Conservation (phyloP, 495 filamentous ascomycete species). For the Oleoguttula mirabilis region DNA sequence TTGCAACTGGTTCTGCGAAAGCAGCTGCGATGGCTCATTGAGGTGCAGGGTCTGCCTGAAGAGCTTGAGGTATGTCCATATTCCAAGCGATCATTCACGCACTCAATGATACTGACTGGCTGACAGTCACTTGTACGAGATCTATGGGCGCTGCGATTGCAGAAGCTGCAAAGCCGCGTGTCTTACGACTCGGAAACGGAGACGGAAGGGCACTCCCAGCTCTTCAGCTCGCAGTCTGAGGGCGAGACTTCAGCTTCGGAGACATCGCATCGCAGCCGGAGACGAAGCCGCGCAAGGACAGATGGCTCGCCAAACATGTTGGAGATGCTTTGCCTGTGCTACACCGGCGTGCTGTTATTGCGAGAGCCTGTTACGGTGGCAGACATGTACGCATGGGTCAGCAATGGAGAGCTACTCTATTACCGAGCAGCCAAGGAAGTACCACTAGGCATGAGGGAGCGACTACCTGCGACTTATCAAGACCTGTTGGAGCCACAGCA, state of each 20-base stretch:
- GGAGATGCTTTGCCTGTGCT: conserved; percentile 54
- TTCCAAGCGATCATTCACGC: background rate
- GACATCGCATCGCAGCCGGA: background rate
- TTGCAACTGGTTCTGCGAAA: conserved; percentile 77
- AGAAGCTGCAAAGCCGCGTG: conserved; percentile 33
- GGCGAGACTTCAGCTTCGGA: conserved; percentile 16
- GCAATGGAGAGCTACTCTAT: conserved; percentile 24
- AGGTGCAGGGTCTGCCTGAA: conserved; percentile 47
- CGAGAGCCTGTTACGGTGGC: conserved; percentile 49
- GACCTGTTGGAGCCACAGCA: conserved; percentile 24
- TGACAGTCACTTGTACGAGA: conserved; percentile 44
- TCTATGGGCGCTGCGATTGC: conserved; percentile 57
- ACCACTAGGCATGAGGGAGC: conserved; percentile 25
- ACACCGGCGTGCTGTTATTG: conserved; percentile 52
- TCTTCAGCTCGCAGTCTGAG: conserved; percentile 43
- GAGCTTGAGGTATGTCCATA: conserved; percentile 51
- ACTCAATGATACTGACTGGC: too few species aligned
- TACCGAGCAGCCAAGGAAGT: conserved; percentile 20
- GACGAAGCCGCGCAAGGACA: conserved; percentile 14
- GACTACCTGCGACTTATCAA: conserved; percentile 23
- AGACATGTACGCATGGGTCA: conserved; percentile 42
- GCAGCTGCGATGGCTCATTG: conserved; percentile 53
- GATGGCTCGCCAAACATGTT: conserved; percentile 45
- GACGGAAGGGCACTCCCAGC: conserved; percentile 11
- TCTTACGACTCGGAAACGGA: conserved; percentile 21